Evolutionary conservation across 495 filamentous ascomycete species (phyloP).

Genomic region (Hypoxylon subgilvum): DNA sequence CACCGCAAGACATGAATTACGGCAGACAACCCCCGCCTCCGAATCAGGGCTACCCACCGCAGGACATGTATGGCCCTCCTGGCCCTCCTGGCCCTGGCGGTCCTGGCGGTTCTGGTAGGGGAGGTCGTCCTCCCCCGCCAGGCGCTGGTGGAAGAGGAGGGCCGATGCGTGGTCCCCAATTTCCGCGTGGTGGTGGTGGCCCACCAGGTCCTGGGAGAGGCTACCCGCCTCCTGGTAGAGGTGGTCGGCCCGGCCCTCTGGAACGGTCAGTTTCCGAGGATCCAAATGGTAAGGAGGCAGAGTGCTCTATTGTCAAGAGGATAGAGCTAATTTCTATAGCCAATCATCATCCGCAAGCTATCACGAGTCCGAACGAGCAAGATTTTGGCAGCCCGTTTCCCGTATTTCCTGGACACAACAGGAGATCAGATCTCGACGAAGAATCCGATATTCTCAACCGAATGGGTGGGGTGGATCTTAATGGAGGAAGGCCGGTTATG

Average conservation of each 20-base stretch:
- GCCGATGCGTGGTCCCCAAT: constrained; percentile 50
- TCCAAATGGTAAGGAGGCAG: constrained; percentile 42
- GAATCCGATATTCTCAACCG: constrained; percentile 57
- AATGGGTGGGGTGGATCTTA: constrained; percentile 66
- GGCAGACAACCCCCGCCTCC: constrained; percentile 56
- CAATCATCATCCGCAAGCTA: constrained; percentile 41
- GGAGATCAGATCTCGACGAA: constrained; percentile 53
- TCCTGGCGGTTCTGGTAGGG: constrained; percentile 44
- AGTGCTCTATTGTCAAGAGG: background rate
- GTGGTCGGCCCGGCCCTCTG: constrained; percentile 46
- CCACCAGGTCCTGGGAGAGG: constrained; percentile 46
- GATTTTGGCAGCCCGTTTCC: constrained; percentile 75
- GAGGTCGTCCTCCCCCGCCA: constrained; percentile 50
- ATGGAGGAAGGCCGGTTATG: constrained; percentile 45
- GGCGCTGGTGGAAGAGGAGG: constrained; percentile 47
- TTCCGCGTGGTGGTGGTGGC: constrained; percentile 44
- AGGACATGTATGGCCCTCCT: constrained; percentile 55
- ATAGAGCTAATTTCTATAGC: constrained; percentile 34
- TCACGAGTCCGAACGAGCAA: constrained; percentile 52
- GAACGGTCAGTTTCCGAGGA: constrained; percentile 44
- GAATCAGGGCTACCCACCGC: constrained; percentile 55
- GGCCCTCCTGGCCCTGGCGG: constrained; percentile 48
- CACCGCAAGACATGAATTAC: constrained; percentile 56
- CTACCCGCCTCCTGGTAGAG: constrained; percentile 49
- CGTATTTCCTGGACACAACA: constrained; percentile 62